These are phyloP conservation scores for Trichaptum fuscoviolaceum DNA, from an alignment of 768 basidiomycete species.

Conservation along the genomic window DNA sequence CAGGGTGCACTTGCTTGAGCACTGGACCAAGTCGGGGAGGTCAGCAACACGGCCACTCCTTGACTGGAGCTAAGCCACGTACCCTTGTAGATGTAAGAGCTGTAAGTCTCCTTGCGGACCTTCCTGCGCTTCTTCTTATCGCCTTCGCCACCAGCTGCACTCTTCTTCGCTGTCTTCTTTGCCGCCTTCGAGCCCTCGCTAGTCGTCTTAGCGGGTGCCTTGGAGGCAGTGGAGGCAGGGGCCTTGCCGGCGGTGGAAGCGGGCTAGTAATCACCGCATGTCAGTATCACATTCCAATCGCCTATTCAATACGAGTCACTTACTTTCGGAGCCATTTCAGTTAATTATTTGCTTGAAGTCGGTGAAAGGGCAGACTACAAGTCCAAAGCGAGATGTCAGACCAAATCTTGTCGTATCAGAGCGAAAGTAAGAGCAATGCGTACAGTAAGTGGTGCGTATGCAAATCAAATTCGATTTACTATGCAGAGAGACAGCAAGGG, in stretches of 20 bases:
- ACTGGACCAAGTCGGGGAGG: conserved; percentile 35
- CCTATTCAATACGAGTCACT: background rate
- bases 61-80: conserved; percentile 15
- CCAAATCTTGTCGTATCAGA: background rate
- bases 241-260: conserved; percentile 35
- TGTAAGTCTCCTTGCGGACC: conserved; percentile 77
- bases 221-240: conserved; percentile 50
- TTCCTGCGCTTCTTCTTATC: conserved; percentile 83
- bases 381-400: background rate
- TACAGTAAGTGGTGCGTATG: background rate
- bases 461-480: background rate
- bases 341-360: background rate
- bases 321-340: conserved; percentile 4
- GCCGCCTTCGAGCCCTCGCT: conserved; percentile 47
- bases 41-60: background rate
- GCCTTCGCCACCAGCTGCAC: conserved; percentile 42
- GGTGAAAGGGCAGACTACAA: background rate
- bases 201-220: conserved; percentile 46
- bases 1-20: conserved; percentile 88
- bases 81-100: conserved; percentile 85
- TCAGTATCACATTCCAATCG: background rate
- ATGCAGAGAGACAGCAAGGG: background rate
- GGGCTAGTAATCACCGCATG: conserved; percentile 24
- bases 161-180: conserved; percentile 59
- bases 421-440: background rate